Evolutionary conservation across 805 yeast genomes (phyloP), one percentile per base, ranked within the genome.

Genomic region (Yueomyces sp.): DNA sequence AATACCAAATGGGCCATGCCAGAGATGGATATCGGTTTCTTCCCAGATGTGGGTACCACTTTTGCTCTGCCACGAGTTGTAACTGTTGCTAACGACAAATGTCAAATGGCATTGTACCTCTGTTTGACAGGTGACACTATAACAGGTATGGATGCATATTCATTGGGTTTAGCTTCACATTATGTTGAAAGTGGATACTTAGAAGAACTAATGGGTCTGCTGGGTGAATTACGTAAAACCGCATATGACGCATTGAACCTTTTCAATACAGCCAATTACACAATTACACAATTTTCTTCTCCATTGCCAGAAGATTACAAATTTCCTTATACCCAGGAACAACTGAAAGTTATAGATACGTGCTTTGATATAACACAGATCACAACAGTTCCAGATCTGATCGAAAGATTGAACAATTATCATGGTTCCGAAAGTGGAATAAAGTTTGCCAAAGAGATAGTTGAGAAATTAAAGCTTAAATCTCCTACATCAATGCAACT

Each of bases 1-100:
- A 74, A 76, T 54, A 88, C 97, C 8, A 73, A 80, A 59, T 74
- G 87, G 66, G 95, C 97, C 48, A 92, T 92, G 98, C 97, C 98
- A 6, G 97, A 92, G 65, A 83, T 94, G 72, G 87, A 85, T 56
- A 92, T 92, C 60, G 98, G 98, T 1, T 85, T 86, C 63, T 84
- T 85, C 65, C 94, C 95, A 26, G 98, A 92, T 62, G 97, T 92
- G 9, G 98, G 96, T 39, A 81, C 94, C 36, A 77, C 94, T 8
- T 90, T 85, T 65, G 88, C 87, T 64, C 68, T 92, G 52, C 87
- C 95, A 33, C 76, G 83, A 49, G 64, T 86, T 47, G 51, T 68
- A 28, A 59, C 61, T 5, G 40, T 62, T 32, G 59, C 61, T 26
- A 62, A 62, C 46, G 37, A 44, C 11, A 87, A 85, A 54, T 85